Evolutionary conservation across 140 eudicot genomes (phyloP).

Genomic region (Erigeron philadelphicus): DNA sequence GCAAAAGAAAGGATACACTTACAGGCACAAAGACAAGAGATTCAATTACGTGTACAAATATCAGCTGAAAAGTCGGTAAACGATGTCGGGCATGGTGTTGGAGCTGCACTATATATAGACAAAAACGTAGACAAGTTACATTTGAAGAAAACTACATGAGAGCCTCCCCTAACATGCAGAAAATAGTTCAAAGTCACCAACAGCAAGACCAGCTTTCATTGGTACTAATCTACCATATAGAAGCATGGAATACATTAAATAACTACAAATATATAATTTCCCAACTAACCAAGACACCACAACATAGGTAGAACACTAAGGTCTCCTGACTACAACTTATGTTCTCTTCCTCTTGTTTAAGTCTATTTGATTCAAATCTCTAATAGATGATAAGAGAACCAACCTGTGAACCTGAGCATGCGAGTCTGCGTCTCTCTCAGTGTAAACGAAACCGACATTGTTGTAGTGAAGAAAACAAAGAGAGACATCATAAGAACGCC

Average conservation of each 20-base stretch:
- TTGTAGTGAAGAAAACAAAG: constrained; percentile 98
- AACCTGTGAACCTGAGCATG: constrained; percentile 99
- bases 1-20: constrained; percentile 23
- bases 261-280: neutral
- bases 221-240: neutral
- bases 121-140: constrained; percentile 19
- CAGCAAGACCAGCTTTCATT: neutral
- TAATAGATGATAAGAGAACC: constrained; percentile 15
- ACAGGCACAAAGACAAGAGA: constrained; percentile 99
- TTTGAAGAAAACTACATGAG: neutral
- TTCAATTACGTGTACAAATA: constrained; percentile 94
- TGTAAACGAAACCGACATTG: constrained; percentile 99
- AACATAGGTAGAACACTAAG: neutral
- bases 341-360: neutral
- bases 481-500: constrained; percentile 99
- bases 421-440: constrained; percentile 99
- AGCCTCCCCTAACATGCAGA: constrained; percentile 11
- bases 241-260: neutral
- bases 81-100: constrained; percentile 98
- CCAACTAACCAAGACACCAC: neutral
- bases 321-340: neutral
- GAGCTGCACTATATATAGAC: constrained; percentile 78
- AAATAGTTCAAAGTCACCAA: neutral
- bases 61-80: constrained; percentile 98
- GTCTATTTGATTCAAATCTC: neutral